Evolutionary conservation across 2,329 filamentous ascomycete species (phyloP).

Genomic region (Alternaria longipes): DNA sequence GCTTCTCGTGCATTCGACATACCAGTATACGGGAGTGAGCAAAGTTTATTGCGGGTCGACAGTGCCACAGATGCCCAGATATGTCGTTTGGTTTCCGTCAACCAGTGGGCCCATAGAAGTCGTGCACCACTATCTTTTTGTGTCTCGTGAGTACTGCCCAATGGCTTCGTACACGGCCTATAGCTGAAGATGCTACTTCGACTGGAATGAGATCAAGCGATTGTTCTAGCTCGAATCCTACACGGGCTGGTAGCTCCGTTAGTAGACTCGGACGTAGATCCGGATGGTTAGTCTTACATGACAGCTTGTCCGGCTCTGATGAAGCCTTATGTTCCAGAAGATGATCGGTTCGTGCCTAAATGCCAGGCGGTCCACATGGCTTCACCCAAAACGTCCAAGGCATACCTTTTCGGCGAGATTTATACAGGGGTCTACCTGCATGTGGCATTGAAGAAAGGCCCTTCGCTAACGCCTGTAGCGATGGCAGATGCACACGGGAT

Average conservation of each 20-base stretch:
- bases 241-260: constrained; percentile 32
- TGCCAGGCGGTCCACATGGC: constrained; percentile 18
- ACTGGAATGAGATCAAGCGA: constrained; percentile 29
- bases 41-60: constrained; percentile 32
- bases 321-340: constrained; percentile 29
- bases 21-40: constrained; percentile 14
- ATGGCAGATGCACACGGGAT: constrained; percentile 26
- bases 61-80: constrained; percentile 34
- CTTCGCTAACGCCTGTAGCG: constrained; percentile 33
- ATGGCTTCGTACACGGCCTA: constrained; percentile 25
- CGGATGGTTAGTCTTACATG: constrained; percentile 30
- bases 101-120: constrained; percentile 30
- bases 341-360: constrained; percentile 26
- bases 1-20: constrained; percentile 2
- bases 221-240: constrained; percentile 26
- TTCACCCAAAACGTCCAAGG: constrained; percentile 28
- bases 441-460: constrained; percentile 22
- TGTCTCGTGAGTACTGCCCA: constrained; percentile 31
- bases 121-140: constrained; percentile 27
- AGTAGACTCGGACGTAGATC: constrained; percentile 42
- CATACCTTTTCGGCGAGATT: constrained; percentile 29
- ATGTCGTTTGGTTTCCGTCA: constrained; percentile 27
- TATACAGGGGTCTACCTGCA: constrained; percentile 32
- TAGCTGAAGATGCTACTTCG: constrained; percentile 16
- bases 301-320: constrained; percentile 26